These are phyloP conservation scores for Tetrahymena elliotti DNA, from an alignment of 73 alveolate species.

Conservation along the genomic window DNA sequence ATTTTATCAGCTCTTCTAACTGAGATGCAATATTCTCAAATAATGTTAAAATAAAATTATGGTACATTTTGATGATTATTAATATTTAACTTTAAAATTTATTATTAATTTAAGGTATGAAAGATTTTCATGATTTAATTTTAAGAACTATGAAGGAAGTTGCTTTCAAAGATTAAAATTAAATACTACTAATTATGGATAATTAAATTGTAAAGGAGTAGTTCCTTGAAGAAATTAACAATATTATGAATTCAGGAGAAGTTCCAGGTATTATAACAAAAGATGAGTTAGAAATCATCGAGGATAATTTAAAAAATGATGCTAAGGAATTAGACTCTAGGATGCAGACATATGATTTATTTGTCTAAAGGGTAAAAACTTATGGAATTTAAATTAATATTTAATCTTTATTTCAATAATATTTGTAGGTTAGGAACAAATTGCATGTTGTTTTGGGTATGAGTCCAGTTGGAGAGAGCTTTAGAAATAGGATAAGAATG, in stretches of 20 bases:
- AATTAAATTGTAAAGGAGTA: constrained; percentile 76
- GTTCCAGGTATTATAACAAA: constrained; percentile 87
- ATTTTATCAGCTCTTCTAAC: constrained; percentile 72
- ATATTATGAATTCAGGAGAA: constrained; percentile 94
- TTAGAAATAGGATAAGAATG: constrained; percentile 82
- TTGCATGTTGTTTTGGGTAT: constrained; percentile 82
- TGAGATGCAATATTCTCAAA: constrained; percentile 64
- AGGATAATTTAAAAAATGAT: constrained; percentile 65
- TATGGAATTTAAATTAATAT: constrained; percentile 46
- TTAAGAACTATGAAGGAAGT: constrained; percentile 59
- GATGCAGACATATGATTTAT: constrained; percentile 62
- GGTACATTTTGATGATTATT: background rate
- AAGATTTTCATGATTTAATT: constrained; percentile 79
- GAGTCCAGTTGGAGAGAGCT: constrained; percentile 94
- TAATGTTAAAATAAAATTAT: constrained; percentile 77
- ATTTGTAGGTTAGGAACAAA: constrained; percentile 81
- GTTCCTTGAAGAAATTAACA: constrained; percentile 87
- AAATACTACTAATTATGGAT: constrained; percentile 75
- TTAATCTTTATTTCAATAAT: too few relatives aligned
- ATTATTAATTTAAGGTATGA: background rate
- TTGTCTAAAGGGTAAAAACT: constrained; percentile 58
- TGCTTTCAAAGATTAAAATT: constrained; percentile 73
- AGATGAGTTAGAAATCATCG: constrained; percentile 91
- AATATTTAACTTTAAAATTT: background rate
- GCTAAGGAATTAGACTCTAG: constrained; percentile 67